phyloP scores from a whole-genome alignment of 805 yeast species.

The Candida fluviatilis region DNA sequence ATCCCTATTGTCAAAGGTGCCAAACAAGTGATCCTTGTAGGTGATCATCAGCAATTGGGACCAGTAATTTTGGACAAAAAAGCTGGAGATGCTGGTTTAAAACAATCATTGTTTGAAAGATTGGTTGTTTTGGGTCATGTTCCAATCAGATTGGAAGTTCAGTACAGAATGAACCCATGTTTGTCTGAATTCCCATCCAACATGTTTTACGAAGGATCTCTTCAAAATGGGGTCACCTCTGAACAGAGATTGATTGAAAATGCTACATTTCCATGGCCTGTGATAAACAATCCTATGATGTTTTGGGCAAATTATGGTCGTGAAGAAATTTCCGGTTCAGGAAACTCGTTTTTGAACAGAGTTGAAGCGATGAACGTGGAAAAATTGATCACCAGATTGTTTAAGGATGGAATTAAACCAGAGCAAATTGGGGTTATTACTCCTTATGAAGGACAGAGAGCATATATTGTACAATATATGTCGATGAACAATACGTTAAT shows the following conservation, averaged over 20 bases:
- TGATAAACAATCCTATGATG: slow-evolving; percentile 84
- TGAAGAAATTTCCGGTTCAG: slow-evolving; percentile 81
- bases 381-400: slow-evolving; percentile 65
- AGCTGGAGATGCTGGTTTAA: slow-evolving; percentile 84
- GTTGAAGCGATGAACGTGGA: slow-evolving; percentile 90
- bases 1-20: slow-evolving; percentile 89
- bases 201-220: slow-evolving; percentile 87
- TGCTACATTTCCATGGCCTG: slow-evolving; percentile 88
- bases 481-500: slow-evolving; percentile 59
- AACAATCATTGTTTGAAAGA: slow-evolving; percentile 85
- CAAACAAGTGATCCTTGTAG: slow-evolving; percentile 83
- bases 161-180: slow-evolving; percentile 92
- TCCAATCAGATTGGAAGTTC: slow-evolving; percentile 85
- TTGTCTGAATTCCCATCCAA: slow-evolving; percentile 84
- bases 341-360: slow-evolving; percentile 78
- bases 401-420: slow-evolving; percentile 74
- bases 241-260: slow-evolving; percentile 57
- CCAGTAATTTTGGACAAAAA: slow-evolving; percentile 79
- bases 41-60: slow-evolving; percentile 94
- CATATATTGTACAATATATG: slow-evolving; percentile 76
- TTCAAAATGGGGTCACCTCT: slow-evolving; percentile 86
- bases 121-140: slow-evolving; percentile 75
- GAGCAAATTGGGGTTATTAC: slow-evolving; percentile 88
- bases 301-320: slow-evolving; percentile 88
- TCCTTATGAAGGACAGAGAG: slow-evolving; percentile 92